Percentiles rank a stretch among this genome's conserved stretches.
Evolutionary conservation across 352 stramenopile genomes (phyloP).

Genomic region (Thalassiosira gravida): DNA sequence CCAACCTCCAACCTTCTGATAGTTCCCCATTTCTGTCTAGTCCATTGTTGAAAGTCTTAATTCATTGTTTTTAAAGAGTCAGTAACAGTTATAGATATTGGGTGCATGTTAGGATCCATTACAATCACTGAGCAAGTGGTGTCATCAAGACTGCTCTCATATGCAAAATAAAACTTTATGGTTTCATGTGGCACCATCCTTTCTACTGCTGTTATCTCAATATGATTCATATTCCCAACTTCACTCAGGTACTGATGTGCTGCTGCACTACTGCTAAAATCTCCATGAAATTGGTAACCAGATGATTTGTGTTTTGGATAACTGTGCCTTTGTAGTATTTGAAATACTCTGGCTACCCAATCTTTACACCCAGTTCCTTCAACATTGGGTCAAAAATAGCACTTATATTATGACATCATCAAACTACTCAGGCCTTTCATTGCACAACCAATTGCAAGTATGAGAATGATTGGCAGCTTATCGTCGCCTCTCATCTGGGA

Average conservation of each 20-base stretch:
- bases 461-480: slow-evolving; percentile 16
- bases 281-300: slow-evolving; percentile 29
- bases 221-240: slow-evolving; percentile 19
- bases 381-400: slow-evolving; percentile 42
- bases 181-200: background rate
- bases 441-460: slow-evolving; percentile 26
- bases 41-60: slow-evolving; percentile 13
- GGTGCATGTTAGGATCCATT: slow-evolving; percentile 18
- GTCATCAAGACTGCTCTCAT: background rate
- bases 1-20: slow-evolving; percentile 11
- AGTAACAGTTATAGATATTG: background rate
- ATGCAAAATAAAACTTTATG: background rate
- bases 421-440: slow-evolving; percentile 18
- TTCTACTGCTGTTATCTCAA: background rate
- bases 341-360: slow-evolving; percentile 26
- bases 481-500: slow-evolving; percentile 2
- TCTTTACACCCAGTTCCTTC: slow-evolving; percentile 18
- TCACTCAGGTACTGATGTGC: slow-evolving; percentile 21
- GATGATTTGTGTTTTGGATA: slow-evolving; percentile 23
- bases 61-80: background rate
- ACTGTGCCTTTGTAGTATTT: slow-evolving; percentile 30
- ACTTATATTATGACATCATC: slow-evolving; percentile 37
- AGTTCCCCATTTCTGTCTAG: slow-evolving; percentile 18
- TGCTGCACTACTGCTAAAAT: slow-evolving; percentile 6
- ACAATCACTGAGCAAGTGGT: background rate